Evolutionary conservation across 148 eudicot species (phyloP).

Genomic region (Diospyros kaki): DNA sequence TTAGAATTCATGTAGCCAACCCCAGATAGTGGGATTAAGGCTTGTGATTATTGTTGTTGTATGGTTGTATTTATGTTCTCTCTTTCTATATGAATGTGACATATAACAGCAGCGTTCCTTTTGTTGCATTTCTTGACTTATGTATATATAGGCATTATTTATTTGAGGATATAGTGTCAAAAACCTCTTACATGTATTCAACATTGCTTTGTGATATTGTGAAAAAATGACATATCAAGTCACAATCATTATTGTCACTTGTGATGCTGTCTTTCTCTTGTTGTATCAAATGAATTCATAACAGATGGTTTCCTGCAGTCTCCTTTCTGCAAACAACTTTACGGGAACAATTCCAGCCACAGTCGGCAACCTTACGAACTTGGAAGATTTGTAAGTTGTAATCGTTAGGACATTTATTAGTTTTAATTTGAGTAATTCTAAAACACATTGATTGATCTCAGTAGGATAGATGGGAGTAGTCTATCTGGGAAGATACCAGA

Average conservation of each 20-base stretch:
- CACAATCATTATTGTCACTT: not conserved
- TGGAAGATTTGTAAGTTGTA: conserved; percentile 59
- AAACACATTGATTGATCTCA: conserved; percentile 27
- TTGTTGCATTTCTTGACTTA: not conserved
- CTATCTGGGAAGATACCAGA: conserved; percentile 75
- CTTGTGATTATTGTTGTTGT: too few relatives aligned
- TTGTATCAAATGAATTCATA: not conserved
- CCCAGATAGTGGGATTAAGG: too few relatives aligned
- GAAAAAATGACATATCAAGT: not conserved
- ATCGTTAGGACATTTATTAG: not conserved
- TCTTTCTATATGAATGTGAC: not conserved
- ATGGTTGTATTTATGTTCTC: not conserved
- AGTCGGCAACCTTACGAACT: conserved; percentile 51
- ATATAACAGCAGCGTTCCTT: not conserved
- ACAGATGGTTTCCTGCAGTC: conserved; percentile 34
- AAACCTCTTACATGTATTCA: conserved; percentile 2
- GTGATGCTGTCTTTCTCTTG: not conserved
- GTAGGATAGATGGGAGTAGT: conserved; percentile 69
- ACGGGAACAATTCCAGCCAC: conserved; percentile 67
- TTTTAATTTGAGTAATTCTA: not conserved
- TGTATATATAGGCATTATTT: not conserved
- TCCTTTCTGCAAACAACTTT: conserved; percentile 65
- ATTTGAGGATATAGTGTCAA: not conserved
- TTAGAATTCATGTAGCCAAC: too few relatives aligned
- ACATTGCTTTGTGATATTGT: not conserved